phyloP scores from a whole-genome alignment of 352 stramenopile species.

The Pythium phragmitis region DNA sequence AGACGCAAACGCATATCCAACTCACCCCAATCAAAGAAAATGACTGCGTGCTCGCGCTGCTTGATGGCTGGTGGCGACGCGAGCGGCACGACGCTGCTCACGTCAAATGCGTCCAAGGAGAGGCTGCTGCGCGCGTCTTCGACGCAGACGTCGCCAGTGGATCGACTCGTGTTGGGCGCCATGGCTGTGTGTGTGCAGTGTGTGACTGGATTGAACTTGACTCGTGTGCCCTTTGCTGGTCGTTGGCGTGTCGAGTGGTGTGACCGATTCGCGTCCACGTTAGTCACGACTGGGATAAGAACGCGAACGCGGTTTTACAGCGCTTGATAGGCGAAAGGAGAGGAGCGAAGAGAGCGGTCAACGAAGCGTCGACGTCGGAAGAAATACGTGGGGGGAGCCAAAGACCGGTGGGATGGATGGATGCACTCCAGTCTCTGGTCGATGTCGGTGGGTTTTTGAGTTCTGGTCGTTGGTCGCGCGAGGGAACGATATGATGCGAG shows the following conservation, averaged over 20 bases:
- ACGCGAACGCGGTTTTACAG: background rate
- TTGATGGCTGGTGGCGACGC: constrained; percentile 30
- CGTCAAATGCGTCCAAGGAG: constrained; percentile 55
- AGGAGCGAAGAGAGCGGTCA: background rate
- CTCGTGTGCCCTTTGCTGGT: constrained; percentile 1
- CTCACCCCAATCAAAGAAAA: constrained; percentile 87
- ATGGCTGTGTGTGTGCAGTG: constrained; percentile 26
- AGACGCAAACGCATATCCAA: constrained; percentile 5
- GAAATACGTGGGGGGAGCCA: constrained; percentile 1
- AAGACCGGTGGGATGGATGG: background rate
- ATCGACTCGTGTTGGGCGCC: constrained; percentile 56
- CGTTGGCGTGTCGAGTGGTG: background rate
- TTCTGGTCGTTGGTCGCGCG: constrained; percentile 20
- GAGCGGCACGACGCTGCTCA: constrained; percentile 32
- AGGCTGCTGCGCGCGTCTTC: constrained; percentile 57
- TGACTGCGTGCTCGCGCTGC: constrained; percentile 59
- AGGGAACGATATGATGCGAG: constrained; percentile 6
- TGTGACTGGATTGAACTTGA: background rate
- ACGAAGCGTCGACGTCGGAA: constrained; percentile 3
- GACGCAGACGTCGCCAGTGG: constrained; percentile 52
- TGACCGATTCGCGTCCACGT: background rate
- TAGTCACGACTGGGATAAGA: background rate
- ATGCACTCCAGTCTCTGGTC: background rate
- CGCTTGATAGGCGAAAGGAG: background rate
- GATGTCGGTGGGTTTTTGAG: constrained; percentile 9